Conservation (phyloP, 2,329 filamentous ascomycete genomes). For the Amauroascus niger region DNA sequence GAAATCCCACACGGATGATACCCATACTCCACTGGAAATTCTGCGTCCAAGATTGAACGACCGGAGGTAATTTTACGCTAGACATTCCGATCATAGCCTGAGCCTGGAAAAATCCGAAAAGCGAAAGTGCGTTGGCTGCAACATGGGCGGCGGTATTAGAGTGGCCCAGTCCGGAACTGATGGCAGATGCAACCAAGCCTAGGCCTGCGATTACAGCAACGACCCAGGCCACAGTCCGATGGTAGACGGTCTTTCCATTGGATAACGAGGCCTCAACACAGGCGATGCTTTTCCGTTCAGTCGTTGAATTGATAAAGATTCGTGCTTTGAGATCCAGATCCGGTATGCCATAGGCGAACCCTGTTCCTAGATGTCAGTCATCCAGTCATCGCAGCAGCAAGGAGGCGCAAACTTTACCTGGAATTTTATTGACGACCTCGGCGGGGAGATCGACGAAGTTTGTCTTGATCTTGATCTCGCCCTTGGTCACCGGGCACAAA, state of each 20-base stretch:
- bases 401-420: slow-evolving; percentile 41
- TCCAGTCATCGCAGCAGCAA: neutral
- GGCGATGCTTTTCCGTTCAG: slow-evolving; percentile 57
- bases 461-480: slow-evolving; percentile 63
- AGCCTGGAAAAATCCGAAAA: slow-evolving; percentile 89
- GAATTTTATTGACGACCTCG: slow-evolving; percentile 55
- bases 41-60: slow-evolving; percentile 88
- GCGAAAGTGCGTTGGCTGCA: slow-evolving; percentile 83
- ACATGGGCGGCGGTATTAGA: slow-evolving; percentile 92
- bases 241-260: slow-evolving; percentile 85
- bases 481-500: slow-evolving; percentile 84
- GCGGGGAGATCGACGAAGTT: slow-evolving; percentile 50
- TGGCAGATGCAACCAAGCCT: slow-evolving; percentile 71
- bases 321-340: slow-evolving; percentile 81
- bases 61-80: slow-evolving; percentile 69
- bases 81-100: slow-evolving; percentile 86
- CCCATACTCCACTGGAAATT: slow-evolving; percentile 99
- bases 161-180: slow-evolving; percentile 83
- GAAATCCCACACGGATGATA: slow-evolving; percentile 76
- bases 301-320: slow-evolving; percentile 66
- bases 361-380: slow-evolving; percentile 24
- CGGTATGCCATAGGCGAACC: slow-evolving; percentile 78
- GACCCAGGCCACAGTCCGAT: slow-evolving; percentile 79
- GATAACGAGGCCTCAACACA: slow-evolving; percentile 82
- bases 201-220: slow-evolving; percentile 81